These are phyloP conservation scores for Symbiodinium pilosum DNA, from an alignment of 73 alveolate species.

Conservation along the genomic window DNA sequence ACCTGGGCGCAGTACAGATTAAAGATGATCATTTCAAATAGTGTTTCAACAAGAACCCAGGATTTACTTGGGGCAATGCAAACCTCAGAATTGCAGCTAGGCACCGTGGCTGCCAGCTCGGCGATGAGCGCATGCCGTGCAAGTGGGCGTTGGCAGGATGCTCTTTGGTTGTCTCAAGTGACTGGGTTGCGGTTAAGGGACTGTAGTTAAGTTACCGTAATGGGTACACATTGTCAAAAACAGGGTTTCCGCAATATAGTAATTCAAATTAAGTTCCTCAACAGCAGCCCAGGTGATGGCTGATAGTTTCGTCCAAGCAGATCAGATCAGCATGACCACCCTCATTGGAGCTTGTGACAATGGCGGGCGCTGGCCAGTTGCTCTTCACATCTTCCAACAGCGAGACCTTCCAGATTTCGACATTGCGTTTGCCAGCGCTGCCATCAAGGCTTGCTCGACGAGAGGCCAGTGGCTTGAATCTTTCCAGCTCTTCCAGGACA, in stretches of 20 bases:
- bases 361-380: neutral
- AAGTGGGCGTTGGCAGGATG: neutral
- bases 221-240: too few species aligned
- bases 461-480: neutral
- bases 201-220: too few species aligned
- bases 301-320: neutral
- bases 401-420: neutral
- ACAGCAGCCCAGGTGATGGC: neutral
- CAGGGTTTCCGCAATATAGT: too few species aligned
- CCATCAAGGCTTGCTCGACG: neutral
- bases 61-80: neutral
- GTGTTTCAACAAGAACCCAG: too few species aligned
- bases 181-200: too few species aligned
- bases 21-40: too few species aligned
- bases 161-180: neutral
- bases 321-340: neutral
- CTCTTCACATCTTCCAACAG: neutral
- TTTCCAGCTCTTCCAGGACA: neutral
- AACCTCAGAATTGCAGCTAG: neutral
- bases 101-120: neutral
- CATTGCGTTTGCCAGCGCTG: neutral
- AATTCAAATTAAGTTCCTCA: too few species aligned
- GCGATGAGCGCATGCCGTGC: neutral
- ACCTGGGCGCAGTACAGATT: too few species aligned
- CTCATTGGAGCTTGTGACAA: neutral